A percentile compares a stretch with the other conserved stretches of the same genome.
Conservation (phyloP, 2,329 filamentous ascomycete species). For the Neoscytalidium dimidiatum region DNA sequence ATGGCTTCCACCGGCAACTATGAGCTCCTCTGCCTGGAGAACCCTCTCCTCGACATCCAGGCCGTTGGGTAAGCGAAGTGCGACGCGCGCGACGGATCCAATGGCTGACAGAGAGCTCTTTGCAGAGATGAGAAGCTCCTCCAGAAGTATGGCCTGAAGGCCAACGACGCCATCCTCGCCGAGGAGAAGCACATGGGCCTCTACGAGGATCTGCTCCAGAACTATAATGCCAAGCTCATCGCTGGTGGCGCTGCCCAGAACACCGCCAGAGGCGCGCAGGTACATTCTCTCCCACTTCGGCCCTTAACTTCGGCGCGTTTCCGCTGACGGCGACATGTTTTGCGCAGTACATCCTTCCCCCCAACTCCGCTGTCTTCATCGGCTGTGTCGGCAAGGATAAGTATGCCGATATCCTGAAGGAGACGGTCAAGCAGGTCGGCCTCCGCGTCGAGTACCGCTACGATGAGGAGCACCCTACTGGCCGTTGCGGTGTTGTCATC, state of each 20-base stretch:
- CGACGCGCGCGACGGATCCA: not conserved
- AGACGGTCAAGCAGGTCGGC: slow-evolving; percentile 84
- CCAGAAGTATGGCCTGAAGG: slow-evolving; percentile 89
- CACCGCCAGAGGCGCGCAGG: slow-evolving; percentile 88
- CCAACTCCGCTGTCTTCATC: slow-evolving; percentile 88
- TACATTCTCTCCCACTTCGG: slow-evolving; percentile 31
- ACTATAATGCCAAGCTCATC: slow-evolving; percentile 91
- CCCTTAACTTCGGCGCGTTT: slow-evolving; percentile 6
- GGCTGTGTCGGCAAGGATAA: slow-evolving; percentile 95
- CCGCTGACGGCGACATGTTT: not conserved
- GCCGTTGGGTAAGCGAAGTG: slow-evolving; percentile 61
- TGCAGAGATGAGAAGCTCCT: slow-evolving; percentile 79
- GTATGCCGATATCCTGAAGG: slow-evolving; percentile 84
- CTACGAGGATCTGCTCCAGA: slow-evolving; percentile 91
- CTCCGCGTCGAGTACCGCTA: slow-evolving; percentile 94
- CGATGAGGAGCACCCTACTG: slow-evolving; percentile 80
- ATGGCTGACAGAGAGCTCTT: slow-evolving; percentile 22
- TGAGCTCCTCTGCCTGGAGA: slow-evolving; percentile 91
- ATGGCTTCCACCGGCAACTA: slow-evolving; percentile 82
- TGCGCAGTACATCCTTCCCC: slow-evolving; percentile 80
- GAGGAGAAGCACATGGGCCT: slow-evolving; percentile 86
- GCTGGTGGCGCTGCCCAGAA: slow-evolving; percentile 97
- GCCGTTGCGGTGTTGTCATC: slow-evolving; percentile 94
- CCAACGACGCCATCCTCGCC: slow-evolving; percentile 96
- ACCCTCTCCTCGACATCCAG: slow-evolving; percentile 97